Evolutionary conservation across 805 yeast species (phyloP), one percentile per base, ranked within the genome.

Genomic region (Sugiyamaella smithiae): DNA sequence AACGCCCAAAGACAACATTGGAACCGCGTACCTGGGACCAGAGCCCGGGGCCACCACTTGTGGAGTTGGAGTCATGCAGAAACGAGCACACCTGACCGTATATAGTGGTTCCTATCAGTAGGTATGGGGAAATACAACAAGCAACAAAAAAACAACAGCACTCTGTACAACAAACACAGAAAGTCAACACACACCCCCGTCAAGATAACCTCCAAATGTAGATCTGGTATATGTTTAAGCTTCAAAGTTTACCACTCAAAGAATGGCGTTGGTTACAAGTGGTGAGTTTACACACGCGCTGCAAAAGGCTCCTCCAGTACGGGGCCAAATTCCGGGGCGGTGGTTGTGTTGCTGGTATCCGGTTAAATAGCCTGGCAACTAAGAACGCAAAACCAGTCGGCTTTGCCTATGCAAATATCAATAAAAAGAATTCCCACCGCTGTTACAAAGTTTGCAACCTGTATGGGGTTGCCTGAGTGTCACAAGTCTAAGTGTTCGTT

Each of bases 1-100:
- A n/a, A 46, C 45, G 5, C 50, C 50, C 33, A 48, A 24, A 25
- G 51, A 48, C 11, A 48, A 44, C 40, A 48, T 12, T 3, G 51
- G 51, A 14, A 32, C 48, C 9, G 43, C 28, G n/a, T 29, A 36
- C 11, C 19, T 43, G 23, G 35, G 17, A 14, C 3, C 19, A 4
- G 35, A n/a, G 35, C 38, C 38, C 38, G 16, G 38, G 22, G 38
- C 19, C 22, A 16, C 38, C 5, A 35, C 38, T 16, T 35, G 38
- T 4, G 38, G 38, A 35, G 38, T 20, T 14, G 38, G 38, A 35
- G 22, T 12, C 38, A 35, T 35, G 33, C 33, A 29, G 33, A 4
- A n/a, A 7, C 33, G 7, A 29, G 14, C 4, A 26, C 11, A 26
- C 29, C 9, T 8, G 29, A 26, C 29, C 11, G 29, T 8, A 26